These are phyloP conservation scores for Fusarium sp. DNA, from an alignment of 2,329 filamentous ascomycete species.

Conservation along the genomic window DNA sequence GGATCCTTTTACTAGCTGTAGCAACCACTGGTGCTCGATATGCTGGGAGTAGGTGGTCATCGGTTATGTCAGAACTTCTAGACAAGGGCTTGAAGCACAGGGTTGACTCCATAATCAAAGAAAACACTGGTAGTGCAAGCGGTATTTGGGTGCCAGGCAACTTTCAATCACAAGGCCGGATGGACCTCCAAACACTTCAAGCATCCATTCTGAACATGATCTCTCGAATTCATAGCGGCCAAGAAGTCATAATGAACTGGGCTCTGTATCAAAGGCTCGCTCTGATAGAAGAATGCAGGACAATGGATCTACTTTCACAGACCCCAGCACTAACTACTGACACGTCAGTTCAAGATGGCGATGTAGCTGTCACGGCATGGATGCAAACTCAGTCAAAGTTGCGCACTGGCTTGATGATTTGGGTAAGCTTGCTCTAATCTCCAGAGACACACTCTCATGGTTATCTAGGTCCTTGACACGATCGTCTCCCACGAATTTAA, in stretches of 20 bases:
- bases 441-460: neutral
- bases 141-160: neutral
- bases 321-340: neutral
- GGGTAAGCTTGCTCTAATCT: neutral
- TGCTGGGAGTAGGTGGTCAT: neutral
- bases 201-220: conserved; percentile 2
- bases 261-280: conserved; percentile 2
- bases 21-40: conserved; percentile 9
- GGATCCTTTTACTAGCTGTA: conserved; percentile 7
- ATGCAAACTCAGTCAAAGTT: conserved; percentile 3
- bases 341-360: neutral
- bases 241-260: neutral
- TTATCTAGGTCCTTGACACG: conserved; percentile 6
- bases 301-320: conserved; percentile 1
- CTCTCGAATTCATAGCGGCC: conserved; percentile 1
- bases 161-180: neutral
- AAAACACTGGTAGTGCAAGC: neutral
- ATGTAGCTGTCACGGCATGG: neutral
- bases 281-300: conserved; percentile 4
- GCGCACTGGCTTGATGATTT: conserved; percentile 14
- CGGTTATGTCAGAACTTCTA: neutral
- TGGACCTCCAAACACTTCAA: conserved; percentile 3
- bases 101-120: neutral
- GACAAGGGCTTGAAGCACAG: neutral
- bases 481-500: conserved; percentile 13